Percentiles rank a stretch among this genome's conserved stretches.
These are phyloP conservation scores for Phytopythium mirpurense DNA, from an alignment of 352 stramenopile genomes.

Conservation along the genomic window DNA sequence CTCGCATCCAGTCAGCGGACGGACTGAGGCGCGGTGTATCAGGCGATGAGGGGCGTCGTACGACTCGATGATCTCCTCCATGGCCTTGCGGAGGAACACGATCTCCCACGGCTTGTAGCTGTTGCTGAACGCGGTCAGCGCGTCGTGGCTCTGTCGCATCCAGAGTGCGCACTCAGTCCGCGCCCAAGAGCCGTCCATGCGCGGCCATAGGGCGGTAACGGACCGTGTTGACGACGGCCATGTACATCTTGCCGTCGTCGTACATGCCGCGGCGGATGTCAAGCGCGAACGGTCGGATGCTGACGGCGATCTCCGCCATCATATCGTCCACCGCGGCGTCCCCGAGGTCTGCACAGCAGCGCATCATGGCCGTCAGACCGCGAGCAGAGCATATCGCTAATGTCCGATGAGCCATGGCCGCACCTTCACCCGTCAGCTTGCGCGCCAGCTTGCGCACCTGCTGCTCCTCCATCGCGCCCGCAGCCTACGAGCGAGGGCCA, in stretches of 20 bases:
- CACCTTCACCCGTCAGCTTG: constrained; percentile 66
- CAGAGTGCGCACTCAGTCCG: background rate
- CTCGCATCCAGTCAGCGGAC: background rate
- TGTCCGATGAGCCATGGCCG: no score
- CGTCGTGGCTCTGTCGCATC: constrained; percentile 54
- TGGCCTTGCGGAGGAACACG: constrained; percentile 74
- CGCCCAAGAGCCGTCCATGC: no score
- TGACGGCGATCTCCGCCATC: constrained; percentile 50
- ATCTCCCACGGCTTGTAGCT: constrained; percentile 84
- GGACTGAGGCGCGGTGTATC: background rate
- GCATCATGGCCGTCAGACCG: background rate
- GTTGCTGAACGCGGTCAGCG: constrained; percentile 64
- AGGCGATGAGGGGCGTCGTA: constrained; percentile 10
- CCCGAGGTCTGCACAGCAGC: constrained; percentile 39
- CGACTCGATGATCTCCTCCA: constrained; percentile 77
- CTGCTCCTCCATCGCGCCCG: constrained; percentile 61
- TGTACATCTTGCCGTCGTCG: constrained; percentile 80
- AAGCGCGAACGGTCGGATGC: constrained; percentile 58
- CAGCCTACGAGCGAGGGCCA: constrained; percentile 23
- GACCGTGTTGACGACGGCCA: constrained; percentile 78
- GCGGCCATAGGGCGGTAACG: background rate
- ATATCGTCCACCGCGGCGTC: constrained; percentile 57
- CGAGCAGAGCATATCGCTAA: no score
- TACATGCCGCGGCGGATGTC: constrained; percentile 74
- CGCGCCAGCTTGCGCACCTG: constrained; percentile 43